phyloP scores from a whole-genome alignment of 225 moss, liverwort and hornwort species.

The Anthoceros angustus region DNA sequence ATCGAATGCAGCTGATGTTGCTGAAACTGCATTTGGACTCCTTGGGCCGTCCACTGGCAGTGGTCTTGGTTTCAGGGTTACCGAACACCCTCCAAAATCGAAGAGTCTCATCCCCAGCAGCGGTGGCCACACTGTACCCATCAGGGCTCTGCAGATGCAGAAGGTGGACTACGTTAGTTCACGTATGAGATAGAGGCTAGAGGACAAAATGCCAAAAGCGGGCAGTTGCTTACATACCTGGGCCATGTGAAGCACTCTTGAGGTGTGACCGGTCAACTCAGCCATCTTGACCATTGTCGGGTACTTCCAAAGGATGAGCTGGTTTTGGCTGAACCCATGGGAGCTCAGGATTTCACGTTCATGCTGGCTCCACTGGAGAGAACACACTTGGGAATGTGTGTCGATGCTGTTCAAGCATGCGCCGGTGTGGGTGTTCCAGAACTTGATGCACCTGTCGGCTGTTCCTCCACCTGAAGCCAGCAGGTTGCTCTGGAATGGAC shows the following conservation, averaged over 20 bases:
- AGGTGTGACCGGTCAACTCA: slow-evolving; percentile 85
- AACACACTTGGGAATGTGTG: slow-evolving; percentile 91
- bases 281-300: slow-evolving; percentile 95
- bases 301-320: slow-evolving; percentile 91
- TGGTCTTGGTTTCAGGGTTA: slow-evolving; percentile 20
- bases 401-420: slow-evolving; percentile 87
- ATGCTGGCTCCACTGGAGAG: slow-evolving; percentile 92
- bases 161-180: too few relatives aligned
- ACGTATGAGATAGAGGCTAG: not conserved
- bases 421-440: slow-evolving; percentile 94
- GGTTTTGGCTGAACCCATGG: slow-evolving; percentile 96
- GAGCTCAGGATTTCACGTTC: slow-evolving; percentile 91
- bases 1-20: not conserved
- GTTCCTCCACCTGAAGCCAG: slow-evolving; percentile 92
- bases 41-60: not conserved
- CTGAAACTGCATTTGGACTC: not conserved
- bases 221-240: slow-evolving; percentile 23
- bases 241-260: slow-evolving; percentile 85
- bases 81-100: slow-evolving; percentile 96
- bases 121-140: slow-evolving; percentile 74
- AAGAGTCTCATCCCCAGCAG: slow-evolving; percentile 89
- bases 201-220: not conserved
- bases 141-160: slow-evolving; percentile 95
- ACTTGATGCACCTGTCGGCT: slow-evolving; percentile 92
- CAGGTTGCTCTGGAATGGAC: slow-evolving; percentile 85